phyloP scores from a whole-genome alignment of 2,329 filamentous ascomycete species.

The Beauveria brongniartii region DNA sequence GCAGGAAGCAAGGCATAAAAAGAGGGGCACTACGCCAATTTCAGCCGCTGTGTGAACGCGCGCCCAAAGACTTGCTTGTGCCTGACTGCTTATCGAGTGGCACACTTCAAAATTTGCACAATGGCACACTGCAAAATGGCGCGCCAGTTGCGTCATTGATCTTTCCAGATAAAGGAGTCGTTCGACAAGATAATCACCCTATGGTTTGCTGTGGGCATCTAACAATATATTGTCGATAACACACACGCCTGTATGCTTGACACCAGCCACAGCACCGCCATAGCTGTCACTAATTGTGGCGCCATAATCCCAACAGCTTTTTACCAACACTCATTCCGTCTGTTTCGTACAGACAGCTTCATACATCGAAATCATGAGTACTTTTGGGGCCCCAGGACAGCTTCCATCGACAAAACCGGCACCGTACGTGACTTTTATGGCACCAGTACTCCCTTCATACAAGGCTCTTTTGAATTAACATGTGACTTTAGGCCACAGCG shows the following conservation, averaged over 20 bases:
- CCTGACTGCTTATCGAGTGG: not conserved
- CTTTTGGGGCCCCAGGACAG: slow-evolving; percentile 65
- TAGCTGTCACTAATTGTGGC: not conserved
- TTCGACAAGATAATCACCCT: too few relatives aligned
- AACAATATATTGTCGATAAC: too few relatives aligned
- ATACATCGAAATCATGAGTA: slow-evolving; percentile 38
- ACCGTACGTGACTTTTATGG: slow-evolving; percentile 40
- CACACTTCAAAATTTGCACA: not conserved
- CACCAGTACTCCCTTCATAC: not conserved
- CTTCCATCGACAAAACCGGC: slow-evolving; percentile 58
- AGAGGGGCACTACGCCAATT: slow-evolving; percentile 3
- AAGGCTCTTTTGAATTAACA: not conserved
- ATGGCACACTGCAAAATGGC: not conserved
- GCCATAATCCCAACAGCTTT: slow-evolving; percentile 2
- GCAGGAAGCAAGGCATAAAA: not conserved
- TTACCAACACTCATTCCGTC: not conserved
- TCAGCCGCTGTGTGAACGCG: not conserved
- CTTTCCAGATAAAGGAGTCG: too few relatives aligned
- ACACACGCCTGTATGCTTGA: not conserved
- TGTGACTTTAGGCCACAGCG: slow-evolving; percentile 61
- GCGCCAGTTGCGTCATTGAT: not conserved
- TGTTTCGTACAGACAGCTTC: not conserved
- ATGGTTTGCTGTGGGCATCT: not conserved
- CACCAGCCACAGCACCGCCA: not conserved
- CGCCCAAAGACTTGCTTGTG: too few relatives aligned